Conservation (phyloP, 345 rosid genomes). For the Turritis glabra region DNA sequence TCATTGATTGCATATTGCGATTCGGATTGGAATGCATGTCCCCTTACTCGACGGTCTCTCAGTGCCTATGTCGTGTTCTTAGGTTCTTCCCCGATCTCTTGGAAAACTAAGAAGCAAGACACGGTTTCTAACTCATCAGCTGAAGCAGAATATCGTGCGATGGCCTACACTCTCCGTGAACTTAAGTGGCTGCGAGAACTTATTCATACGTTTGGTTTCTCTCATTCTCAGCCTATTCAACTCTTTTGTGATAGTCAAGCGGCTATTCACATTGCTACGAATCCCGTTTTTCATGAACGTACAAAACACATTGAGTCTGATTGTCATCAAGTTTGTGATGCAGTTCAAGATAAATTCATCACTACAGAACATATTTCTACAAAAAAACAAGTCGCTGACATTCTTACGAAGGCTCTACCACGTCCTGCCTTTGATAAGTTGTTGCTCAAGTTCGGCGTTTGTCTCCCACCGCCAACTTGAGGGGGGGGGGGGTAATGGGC, state of each 20-base stretch:
- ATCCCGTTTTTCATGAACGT: background rate
- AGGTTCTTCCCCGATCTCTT: background rate
- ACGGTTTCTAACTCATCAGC: background rate
- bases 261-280: no score
- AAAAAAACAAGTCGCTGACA: background rate
- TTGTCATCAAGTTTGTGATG: background rate
- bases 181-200: background rate
- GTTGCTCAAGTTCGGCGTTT: no score
- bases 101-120: background rate
- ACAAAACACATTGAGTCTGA: background rate
- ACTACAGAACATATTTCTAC: background rate
- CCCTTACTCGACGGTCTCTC: background rate
- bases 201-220: no score
- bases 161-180: background rate
- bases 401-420: background rate
- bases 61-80: background rate
- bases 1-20: background rate
- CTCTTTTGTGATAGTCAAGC: background rate
- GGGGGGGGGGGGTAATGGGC: no score
- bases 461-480: no score
- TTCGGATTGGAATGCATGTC: background rate
- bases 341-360: background rate
- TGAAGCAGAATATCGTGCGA: background rate
- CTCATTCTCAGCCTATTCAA: no score
- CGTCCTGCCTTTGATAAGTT: fast-evolving